A percentile compares a stretch with the other conserved stretches of the same genome.
These are phyloP conservation scores for Colletotrichum sp. DNA, from an alignment of 2,329 filamentous ascomycete species.

Conservation along the genomic window DNA sequence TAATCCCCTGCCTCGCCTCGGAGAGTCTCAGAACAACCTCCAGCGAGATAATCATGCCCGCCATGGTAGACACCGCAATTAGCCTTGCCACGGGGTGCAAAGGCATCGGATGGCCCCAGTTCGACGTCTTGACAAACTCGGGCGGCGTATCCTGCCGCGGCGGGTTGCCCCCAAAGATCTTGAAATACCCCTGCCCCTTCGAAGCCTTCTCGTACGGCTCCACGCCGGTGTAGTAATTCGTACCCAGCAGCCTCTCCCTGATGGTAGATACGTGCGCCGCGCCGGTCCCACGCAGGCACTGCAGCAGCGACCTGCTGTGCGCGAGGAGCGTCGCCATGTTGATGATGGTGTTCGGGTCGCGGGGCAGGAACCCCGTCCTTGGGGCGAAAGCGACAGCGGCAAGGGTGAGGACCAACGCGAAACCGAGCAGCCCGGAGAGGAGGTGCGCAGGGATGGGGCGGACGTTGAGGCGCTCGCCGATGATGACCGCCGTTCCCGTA, in stretches of 20 bases:
- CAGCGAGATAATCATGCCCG: slow-evolving; percentile 35
- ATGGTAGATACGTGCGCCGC: slow-evolving; percentile 33
- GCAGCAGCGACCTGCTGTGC: slow-evolving; percentile 38
- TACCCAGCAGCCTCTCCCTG: slow-evolving; percentile 28
- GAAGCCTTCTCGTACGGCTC: slow-evolving; percentile 38
- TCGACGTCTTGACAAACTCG: slow-evolving; percentile 19
- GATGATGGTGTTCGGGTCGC: slow-evolving; percentile 37
- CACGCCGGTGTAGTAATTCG: slow-evolving; percentile 36
- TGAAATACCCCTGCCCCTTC: slow-evolving; percentile 26
- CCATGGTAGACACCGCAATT: slow-evolving; percentile 28
- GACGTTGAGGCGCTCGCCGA: slow-evolving; percentile 35
- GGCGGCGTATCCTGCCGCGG: slow-evolving; percentile 7
- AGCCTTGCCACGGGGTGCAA: slow-evolving; percentile 33
- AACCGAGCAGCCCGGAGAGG: slow-evolving; percentile 30
- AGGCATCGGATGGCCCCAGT: slow-evolving; percentile 33
- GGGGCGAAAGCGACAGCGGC: slow-evolving; percentile 29
- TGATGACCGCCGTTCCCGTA: slow-evolving; percentile 27
- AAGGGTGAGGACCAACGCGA: slow-evolving; percentile 28
- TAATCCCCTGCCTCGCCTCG: slow-evolving; percentile 31
- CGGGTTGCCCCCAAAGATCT: slow-evolving; percentile 24
- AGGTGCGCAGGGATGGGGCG: slow-evolving; percentile 33
- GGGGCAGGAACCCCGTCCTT: slow-evolving; percentile 37
- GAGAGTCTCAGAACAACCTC: slow-evolving; percentile 39
- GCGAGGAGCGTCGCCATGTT: slow-evolving; percentile 39
- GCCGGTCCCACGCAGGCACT: slow-evolving; percentile 38